A percentile compares a stretch with the other conserved stretches of the same genome.
phyloP scores from a whole-genome alignment of 352 stramenopile genomes.

The Thalassiosira ordinaria region DNA sequence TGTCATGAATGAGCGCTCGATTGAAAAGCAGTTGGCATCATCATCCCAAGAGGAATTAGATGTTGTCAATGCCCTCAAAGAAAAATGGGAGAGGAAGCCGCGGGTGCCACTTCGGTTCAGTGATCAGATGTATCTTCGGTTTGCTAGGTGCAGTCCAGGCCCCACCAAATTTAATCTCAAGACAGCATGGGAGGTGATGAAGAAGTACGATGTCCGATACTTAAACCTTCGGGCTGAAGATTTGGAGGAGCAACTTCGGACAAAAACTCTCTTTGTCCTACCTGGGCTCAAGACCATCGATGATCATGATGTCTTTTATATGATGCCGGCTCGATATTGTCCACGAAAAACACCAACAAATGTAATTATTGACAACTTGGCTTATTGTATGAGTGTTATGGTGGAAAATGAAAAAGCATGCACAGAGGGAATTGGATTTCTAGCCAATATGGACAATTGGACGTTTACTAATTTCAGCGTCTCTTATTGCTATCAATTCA shows the following conservation, averaged over 20 bases:
- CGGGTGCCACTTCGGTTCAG: no score
- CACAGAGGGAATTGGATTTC: conserved; percentile 57
- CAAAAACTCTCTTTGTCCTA: conserved; percentile 58
- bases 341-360: conserved; percentile 50
- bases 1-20: no score
- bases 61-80: no score
- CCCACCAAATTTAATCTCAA: no score
- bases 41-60: no score
- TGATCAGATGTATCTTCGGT: no score
- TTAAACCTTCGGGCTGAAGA: conserved; percentile 32
- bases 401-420: conserved; percentile 50
- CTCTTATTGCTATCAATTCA: conserved; percentile 62
- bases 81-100: no score
- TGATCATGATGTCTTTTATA: conserved; percentile 62
- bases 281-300: conserved; percentile 51
- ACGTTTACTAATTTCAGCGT: conserved; percentile 56
- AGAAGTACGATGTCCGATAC: conserved; percentile 58
- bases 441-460: conserved; percentile 62
- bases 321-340: conserved; percentile 60
- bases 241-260: conserved; percentile 55
- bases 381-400: conserved; percentile 61
- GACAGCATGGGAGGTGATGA: conserved; percentile 59
- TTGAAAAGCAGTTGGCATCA: no score
- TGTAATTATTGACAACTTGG: conserved; percentile 65
- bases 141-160: no score